Percentiles rank a stretch among this genome's conserved stretches.
Evolutionary conservation across 1,139 yeast genomes (phyloP).

Genomic region (Kodamaea plutei): DNA sequence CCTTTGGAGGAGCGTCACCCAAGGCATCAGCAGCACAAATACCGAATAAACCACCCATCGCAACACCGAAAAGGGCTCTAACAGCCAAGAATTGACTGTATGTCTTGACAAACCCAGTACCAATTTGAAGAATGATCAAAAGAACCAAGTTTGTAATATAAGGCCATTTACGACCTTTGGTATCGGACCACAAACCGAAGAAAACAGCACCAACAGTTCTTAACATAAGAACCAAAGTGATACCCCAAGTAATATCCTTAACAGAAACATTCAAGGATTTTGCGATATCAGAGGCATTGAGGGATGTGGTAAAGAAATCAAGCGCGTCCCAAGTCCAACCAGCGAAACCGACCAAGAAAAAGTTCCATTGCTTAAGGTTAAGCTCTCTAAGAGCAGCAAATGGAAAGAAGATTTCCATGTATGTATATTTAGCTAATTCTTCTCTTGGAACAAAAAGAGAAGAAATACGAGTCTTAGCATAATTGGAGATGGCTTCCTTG

Average conservation of each 20-base stretch:
- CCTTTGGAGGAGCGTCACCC: slow-evolving; percentile 59
- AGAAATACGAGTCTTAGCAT: slow-evolving; percentile 11
- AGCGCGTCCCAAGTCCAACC: slow-evolving; percentile 83
- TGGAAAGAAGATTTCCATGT: slow-evolving; percentile 39
- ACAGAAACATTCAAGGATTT: slow-evolving; percentile 43
- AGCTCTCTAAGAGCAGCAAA: slow-evolving; percentile 46
- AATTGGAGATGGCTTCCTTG: slow-evolving; percentile 7
- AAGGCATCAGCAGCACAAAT: slow-evolving; percentile 63
- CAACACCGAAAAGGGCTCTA: slow-evolving; percentile 63
- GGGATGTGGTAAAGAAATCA: slow-evolving; percentile 71
- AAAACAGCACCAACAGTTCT: slow-evolving; percentile 74
- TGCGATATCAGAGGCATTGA: slow-evolving; percentile 56
- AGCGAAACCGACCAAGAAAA: slow-evolving; percentile 57
- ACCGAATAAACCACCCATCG: slow-evolving; percentile 72
- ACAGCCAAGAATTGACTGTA: slow-evolving; percentile 64
- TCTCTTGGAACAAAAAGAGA: slow-evolving; percentile 14
- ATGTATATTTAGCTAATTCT: slow-evolving; percentile 8
- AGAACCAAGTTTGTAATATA: slow-evolving; percentile 49
- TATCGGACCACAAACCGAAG: slow-evolving; percentile 64
- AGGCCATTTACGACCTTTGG: slow-evolving; percentile 72
- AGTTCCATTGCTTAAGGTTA: slow-evolving; percentile 52
- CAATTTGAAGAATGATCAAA: slow-evolving; percentile 60
- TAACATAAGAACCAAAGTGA: slow-evolving; percentile 72
- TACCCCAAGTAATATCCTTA: slow-evolving; percentile 70
- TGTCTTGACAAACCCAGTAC: slow-evolving; percentile 66